These are phyloP conservation scores for Exophiala dermatitidis DNA, from an alignment of 2,329 filamentous ascomycete species.

Conservation along the genomic window DNA sequence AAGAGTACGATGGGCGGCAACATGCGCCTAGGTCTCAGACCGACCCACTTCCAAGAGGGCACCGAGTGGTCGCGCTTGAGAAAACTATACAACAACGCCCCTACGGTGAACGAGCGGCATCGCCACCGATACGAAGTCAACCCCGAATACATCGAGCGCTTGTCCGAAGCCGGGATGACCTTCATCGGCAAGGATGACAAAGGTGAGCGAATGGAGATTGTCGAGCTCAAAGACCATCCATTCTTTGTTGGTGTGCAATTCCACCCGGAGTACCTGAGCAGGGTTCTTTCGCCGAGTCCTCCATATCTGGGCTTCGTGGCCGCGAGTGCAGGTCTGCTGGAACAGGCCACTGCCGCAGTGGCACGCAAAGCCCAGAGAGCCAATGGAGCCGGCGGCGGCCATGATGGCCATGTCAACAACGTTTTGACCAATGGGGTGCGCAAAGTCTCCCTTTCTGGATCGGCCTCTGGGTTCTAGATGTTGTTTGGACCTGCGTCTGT, in stretches of 20 bases:
- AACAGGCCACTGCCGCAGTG: slow-evolving; percentile 31
- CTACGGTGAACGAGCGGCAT: slow-evolving; percentile 64
- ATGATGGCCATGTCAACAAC: slow-evolving; percentile 51
- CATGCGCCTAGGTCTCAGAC: slow-evolving; percentile 73
- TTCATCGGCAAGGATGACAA: slow-evolving; percentile 76
- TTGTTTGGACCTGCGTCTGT: not conserved
- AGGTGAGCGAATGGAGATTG: slow-evolving; percentile 71
- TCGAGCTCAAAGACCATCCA: slow-evolving; percentile 75
- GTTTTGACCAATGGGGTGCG: slow-evolving; percentile 13
- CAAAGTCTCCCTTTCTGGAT: slow-evolving; percentile 5
- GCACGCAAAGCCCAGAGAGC: slow-evolving; percentile 40
- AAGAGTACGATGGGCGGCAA: slow-evolving; percentile 72
- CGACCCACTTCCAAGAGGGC: slow-evolving; percentile 65
- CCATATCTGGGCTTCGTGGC: slow-evolving; percentile 82
- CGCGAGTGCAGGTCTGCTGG: slow-evolving; percentile 62
- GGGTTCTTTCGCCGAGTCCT: slow-evolving; percentile 65
- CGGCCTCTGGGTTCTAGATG: slow-evolving; percentile 9
- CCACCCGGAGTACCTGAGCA: slow-evolving; percentile 77
- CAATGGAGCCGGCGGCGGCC: slow-evolving; percentile 54
- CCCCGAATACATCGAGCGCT: slow-evolving; percentile 61
- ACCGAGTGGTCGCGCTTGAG: slow-evolving; percentile 74
- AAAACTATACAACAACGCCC: slow-evolving; percentile 53
- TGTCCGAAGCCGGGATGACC: slow-evolving; percentile 62
- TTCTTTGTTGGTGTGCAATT: slow-evolving; percentile 83
- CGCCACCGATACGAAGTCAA: slow-evolving; percentile 90